These are phyloP conservation scores for Arxiozyma slooffiae DNA, from an alignment of 1,139 yeast species.

Conservation along the genomic window DNA sequence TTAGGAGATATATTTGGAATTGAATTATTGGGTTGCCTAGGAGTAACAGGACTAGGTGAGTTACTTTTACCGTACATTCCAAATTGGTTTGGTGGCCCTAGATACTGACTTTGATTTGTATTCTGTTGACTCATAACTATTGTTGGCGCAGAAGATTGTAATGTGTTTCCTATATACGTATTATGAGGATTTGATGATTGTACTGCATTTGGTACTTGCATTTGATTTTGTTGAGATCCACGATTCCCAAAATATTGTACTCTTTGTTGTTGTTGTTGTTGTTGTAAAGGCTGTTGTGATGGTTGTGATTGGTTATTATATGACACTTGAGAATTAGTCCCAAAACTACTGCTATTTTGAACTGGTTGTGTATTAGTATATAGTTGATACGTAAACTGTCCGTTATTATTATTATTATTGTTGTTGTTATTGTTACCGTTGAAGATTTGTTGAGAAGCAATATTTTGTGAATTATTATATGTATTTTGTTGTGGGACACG, in stretches of 20 bases:
- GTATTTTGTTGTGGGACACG: neutral
- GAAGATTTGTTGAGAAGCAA: too few relatives aligned
- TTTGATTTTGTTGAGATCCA: neutral
- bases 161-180: neutral
- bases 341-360: neutral
- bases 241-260: constrained; percentile 2
- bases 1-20: neutral
- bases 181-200: neutral
- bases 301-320: constrained; percentile 9
- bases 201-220: neutral
- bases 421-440: too few relatives aligned
- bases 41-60: constrained; percentile 3
- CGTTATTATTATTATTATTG: neutral
- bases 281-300: too few relatives aligned
- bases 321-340: constrained; percentile 4
- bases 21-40: constrained; percentile 7
- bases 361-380: neutral
- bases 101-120: constrained; percentile 1
- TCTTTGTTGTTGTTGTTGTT: too few relatives aligned
- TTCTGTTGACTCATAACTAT: constrained; percentile 2
- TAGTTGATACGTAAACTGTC: neutral
- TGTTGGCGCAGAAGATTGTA: constrained; percentile 2
- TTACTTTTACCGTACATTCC: neutral
- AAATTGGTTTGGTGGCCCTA: constrained; percentile 1
- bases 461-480: too few relatives aligned